Conservation (phyloP, 768 basidiomycete species). For the Phanerochaete carnosa region DNA sequence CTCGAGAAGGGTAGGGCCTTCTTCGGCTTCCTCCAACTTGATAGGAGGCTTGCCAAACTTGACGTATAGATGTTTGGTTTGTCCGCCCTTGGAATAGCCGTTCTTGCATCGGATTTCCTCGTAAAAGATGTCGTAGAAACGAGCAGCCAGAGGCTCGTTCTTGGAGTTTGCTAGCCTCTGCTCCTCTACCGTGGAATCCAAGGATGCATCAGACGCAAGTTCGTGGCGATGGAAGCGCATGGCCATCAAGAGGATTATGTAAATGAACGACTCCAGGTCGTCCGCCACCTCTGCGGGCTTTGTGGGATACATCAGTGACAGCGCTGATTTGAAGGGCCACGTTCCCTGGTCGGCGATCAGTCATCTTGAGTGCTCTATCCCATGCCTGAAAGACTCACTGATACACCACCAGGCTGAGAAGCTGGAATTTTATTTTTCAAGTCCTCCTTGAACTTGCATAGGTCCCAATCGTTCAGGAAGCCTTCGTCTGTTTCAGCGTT, state of each 20-base stretch:
- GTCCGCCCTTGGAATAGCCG: background rate
- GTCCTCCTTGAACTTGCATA: background rate
- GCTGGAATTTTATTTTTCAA: background rate
- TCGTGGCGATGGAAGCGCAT: constrained; percentile 3
- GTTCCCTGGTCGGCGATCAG: constrained; percentile 13
- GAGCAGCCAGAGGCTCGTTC: background rate
- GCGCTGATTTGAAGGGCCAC: constrained; percentile 16
- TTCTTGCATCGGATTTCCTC: background rate
- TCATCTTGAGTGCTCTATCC: too few relatives aligned
- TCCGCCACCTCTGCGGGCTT: constrained; percentile 7
- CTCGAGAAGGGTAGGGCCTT: too few relatives aligned
- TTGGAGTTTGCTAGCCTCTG: background rate
- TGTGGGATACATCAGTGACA: constrained; percentile 3
- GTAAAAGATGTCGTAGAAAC: background rate
- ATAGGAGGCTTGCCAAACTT: background rate
- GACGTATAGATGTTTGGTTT: background rate
- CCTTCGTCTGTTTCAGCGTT: background rate
- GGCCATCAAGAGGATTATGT: constrained; percentile 3
- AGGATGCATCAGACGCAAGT: too few relatives aligned
- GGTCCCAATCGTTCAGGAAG: constrained; percentile 8
- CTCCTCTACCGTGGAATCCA: too few relatives aligned
- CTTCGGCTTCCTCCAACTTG: background rate
- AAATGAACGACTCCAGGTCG: constrained; percentile 19
- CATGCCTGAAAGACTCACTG: background rate
- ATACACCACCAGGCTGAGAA: background rate